Conservation (phyloP, 768 basidiomycete species). For the Cystobasidiopsis lactophilus region DNA sequence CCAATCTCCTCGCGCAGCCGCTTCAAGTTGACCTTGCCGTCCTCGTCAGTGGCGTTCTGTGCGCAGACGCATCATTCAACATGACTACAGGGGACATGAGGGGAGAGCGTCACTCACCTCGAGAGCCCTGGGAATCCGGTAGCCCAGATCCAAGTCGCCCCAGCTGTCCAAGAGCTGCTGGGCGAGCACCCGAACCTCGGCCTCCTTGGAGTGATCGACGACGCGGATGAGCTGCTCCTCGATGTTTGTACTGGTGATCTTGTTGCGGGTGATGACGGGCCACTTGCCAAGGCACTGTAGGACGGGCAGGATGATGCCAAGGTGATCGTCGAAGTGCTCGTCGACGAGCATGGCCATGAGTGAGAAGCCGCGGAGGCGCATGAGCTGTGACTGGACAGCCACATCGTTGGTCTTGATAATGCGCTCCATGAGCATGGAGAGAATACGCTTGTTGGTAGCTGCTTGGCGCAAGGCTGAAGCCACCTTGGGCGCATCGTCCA, state of each 20-base stretch:
- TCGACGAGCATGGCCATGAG: slow-evolving; percentile 72
- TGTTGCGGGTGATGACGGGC: slow-evolving; percentile 69
- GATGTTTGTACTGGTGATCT: slow-evolving; percentile 65
- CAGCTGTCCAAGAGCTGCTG: slow-evolving; percentile 53
- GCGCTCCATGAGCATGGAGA: slow-evolving; percentile 60
- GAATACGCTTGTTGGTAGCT: slow-evolving; percentile 47
- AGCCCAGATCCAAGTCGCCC: slow-evolving; percentile 51
- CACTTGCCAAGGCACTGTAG: slow-evolving; percentile 32
- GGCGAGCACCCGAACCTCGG: slow-evolving; percentile 31
- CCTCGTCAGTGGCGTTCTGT: too few relatives aligned
- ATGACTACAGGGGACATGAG: too few relatives aligned
- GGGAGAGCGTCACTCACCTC: not conserved
- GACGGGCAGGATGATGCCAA: slow-evolving; percentile 42
- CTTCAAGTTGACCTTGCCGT: too few relatives aligned
- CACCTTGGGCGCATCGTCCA: slow-evolving; percentile 71
- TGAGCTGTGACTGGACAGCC: slow-evolving; percentile 52
- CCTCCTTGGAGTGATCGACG: slow-evolving; percentile 7
- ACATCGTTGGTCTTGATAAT: slow-evolving; percentile 66
- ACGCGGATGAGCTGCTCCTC: slow-evolving; percentile 21
- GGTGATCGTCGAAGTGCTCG: slow-evolving; percentile 47
- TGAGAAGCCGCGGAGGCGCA: slow-evolving; percentile 80
- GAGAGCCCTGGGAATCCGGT: slow-evolving; percentile 59
- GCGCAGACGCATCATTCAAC: not conserved
- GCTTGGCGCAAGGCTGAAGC: slow-evolving; percentile 79
- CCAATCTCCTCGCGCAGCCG: too few relatives aligned